These are phyloP conservation scores for Vicia villosa DNA, from an alignment of 306 rosid species.

Conservation along the genomic window DNA sequence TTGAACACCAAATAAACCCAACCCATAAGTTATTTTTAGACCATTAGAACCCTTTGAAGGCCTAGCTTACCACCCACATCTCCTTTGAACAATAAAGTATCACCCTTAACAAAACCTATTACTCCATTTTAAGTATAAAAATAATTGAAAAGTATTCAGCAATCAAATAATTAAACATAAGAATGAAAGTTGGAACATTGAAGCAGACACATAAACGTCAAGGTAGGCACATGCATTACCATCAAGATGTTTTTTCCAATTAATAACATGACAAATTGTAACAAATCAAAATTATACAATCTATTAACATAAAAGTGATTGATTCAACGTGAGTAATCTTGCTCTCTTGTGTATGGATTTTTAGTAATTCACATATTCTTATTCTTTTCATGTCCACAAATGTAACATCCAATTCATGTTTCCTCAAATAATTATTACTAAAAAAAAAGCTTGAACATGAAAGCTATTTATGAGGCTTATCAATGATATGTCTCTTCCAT, in stretches of 20 bases:
- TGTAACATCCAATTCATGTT: constrained; percentile 15
- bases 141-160: too few species aligned
- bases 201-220: constrained; percentile 28
- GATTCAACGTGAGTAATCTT: constrained; percentile 27
- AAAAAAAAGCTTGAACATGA: background rate
- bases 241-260: constrained; percentile 32
- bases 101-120: background rate
- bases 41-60: too few species aligned
- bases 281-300: constrained; percentile 36
- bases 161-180: too few species aligned
- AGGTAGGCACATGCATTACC: constrained; percentile 26
- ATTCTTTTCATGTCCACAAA: constrained; percentile 29
- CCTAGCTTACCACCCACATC: background rate
- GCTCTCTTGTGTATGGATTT: constrained; percentile 34
- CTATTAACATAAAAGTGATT: constrained; percentile 32
- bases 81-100: background rate
- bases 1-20: too few species aligned
- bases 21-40: too few species aligned
- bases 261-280: constrained; percentile 33
- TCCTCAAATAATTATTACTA: constrained; percentile 8
- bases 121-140: background rate
- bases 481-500: constrained; percentile 6
- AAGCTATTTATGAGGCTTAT: constrained; percentile 2
- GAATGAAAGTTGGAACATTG: constrained; percentile 12
- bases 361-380: constrained; percentile 30